Evolutionary conservation across 352 stramenopile species (phyloP).

Genomic region (Phytophthora sp.): DNA sequence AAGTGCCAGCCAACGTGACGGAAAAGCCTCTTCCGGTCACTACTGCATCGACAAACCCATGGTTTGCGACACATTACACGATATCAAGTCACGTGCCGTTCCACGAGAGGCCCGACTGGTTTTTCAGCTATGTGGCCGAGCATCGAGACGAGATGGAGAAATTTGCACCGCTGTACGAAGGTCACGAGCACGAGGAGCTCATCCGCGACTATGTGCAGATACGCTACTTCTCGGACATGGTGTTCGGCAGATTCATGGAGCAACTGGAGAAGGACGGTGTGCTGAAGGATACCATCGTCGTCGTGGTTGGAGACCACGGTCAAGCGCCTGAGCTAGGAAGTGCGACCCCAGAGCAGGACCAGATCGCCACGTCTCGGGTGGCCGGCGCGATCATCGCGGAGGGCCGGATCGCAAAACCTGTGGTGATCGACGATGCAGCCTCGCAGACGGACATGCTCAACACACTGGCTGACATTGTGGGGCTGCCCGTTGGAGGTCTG

Average conservation of each 20-base stretch:
- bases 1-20: constrained; percentile 2
- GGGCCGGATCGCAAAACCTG: constrained; percentile 45
- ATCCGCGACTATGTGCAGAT: constrained; percentile 70
- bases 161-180: constrained; percentile 54
- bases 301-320: constrained; percentile 70
- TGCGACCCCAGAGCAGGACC: constrained; percentile 54
- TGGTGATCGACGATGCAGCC: constrained; percentile 47
- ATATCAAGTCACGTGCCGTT: constrained; percentile 80
- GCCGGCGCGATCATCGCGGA: constrained; percentile 63
- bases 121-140: constrained; percentile 40
- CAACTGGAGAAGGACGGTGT: constrained; percentile 54
- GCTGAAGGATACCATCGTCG: constrained; percentile 72
- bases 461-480: constrained; percentile 72
- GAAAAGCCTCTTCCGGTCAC: constrained; percentile 17
- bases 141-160: constrained; percentile 38
- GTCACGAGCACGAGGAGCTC: constrained; percentile 46
- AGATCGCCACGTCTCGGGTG: constrained; percentile 52
- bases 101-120: constrained; percentile 66
- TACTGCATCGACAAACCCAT: constrained; percentile 41
- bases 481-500: constrained; percentile 51
- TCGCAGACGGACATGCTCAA: constrained; percentile 71
- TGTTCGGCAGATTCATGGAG: constrained; percentile 65
- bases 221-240: constrained; percentile 69
- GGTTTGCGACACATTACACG: constrained; percentile 72
- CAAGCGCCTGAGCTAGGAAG: constrained; percentile 55